These are phyloP conservation scores for Pyrrhoderma lamaoense DNA, from an alignment of 1,284 basidiomycete species.

Conservation along the genomic window DNA sequence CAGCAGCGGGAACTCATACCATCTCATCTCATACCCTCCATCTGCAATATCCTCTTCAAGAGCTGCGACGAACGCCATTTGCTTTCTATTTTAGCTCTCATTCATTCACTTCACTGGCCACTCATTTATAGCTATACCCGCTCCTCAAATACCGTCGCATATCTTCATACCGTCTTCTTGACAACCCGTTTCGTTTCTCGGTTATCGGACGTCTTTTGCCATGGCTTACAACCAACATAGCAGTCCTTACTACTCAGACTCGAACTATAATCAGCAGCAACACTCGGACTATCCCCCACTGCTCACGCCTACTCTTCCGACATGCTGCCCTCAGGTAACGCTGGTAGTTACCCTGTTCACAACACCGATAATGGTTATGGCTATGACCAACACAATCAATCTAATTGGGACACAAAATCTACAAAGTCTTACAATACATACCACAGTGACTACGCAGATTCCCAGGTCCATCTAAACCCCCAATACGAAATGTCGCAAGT, in stretches of 20 bases:
- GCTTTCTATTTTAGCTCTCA: neutral
- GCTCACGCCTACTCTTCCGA: constrained; percentile 17
- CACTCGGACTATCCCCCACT: constrained; percentile 21
- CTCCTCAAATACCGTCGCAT: neutral
- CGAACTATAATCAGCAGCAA: constrained; percentile 22
- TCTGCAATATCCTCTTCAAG: no score
- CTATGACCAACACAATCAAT: constrained; percentile 23
- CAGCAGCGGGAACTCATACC: no score
- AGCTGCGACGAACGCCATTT: neutral
- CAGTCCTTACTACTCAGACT: constrained; percentile 39
- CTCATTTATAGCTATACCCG: neutral
- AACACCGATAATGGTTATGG: constrained; percentile 20
- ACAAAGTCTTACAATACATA: constrained; percentile 43
- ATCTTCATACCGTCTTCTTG: constrained; percentile 24
- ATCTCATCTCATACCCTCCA: no score
- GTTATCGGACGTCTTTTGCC: constrained; percentile 18
- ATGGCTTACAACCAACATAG: constrained; percentile 55
- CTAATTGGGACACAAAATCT: constrained; percentile 56
- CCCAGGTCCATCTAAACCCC: constrained; percentile 62
- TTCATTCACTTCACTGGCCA: neutral
- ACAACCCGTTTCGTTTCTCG: constrained; percentile 38
- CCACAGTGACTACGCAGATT: constrained; percentile 56
- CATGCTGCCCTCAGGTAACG: constrained; percentile 13
- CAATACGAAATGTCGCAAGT: constrained; percentile 53
- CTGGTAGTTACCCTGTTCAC: constrained; percentile 20